phyloP scores from a whole-genome alignment of 129 eudicot genomes.

The Artemisia annua region DNA sequence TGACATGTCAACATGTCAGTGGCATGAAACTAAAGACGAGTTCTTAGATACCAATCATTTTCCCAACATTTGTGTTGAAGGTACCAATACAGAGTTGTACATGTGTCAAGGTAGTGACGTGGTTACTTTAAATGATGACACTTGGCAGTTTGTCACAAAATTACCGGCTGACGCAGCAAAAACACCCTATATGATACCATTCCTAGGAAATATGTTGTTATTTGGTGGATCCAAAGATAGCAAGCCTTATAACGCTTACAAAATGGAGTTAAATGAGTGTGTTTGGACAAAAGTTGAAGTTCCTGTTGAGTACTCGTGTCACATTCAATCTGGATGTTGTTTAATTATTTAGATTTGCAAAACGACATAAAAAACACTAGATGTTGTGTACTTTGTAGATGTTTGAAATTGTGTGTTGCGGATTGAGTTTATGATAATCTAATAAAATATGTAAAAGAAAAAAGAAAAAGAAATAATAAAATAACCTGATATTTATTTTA shows the following conservation, averaged over 20 bases:
- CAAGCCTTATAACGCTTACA: conserved; percentile 31
- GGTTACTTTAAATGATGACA: conserved; percentile 25
- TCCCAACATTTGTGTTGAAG: conserved; percentile 28
- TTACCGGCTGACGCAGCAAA: conserved; percentile 40
- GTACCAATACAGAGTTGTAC: conserved; percentile 35
- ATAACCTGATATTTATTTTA: too few species aligned
- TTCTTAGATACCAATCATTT: conserved; percentile 11
- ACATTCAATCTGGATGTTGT: conserved; percentile 56
- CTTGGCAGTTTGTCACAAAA: conserved; percentile 42
- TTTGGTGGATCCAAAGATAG: conserved; percentile 43
- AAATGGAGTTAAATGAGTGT: conserved; percentile 39
- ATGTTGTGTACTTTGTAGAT: too few species aligned
- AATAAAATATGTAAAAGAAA: background rate
- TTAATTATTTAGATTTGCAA: conserved; percentile 31
- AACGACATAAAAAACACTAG: too few species aligned
- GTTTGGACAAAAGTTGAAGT: conserved; percentile 47
- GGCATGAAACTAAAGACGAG: conserved; percentile 41
- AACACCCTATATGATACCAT: conserved; percentile 38
- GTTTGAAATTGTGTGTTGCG: too few species aligned
- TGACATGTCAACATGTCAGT: conserved; percentile 36
- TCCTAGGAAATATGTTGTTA: conserved; percentile 50
- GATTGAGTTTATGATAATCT: too few species aligned
- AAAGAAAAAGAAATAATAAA: too few species aligned
- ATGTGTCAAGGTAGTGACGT: conserved; percentile 26
- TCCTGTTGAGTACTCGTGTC: conserved; percentile 41